Conservation (phyloP, 2,329 filamentous ascomycete genomes). For the Ascocoryne sarcoides region DNA sequence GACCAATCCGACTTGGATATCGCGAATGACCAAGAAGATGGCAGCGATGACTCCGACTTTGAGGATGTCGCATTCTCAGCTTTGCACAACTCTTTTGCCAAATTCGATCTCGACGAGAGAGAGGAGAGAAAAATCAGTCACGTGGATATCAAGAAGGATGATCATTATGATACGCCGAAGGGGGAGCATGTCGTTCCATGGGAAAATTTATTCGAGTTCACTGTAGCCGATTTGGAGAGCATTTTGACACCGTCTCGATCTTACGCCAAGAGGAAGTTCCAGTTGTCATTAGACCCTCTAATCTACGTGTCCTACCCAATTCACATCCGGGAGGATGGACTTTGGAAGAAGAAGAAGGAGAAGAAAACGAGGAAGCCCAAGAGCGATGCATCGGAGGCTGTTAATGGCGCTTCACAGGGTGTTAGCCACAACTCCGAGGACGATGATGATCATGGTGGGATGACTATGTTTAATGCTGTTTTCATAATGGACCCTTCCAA, state of each 20-base stretch:
- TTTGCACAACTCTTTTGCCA: slow-evolving; percentile 26
- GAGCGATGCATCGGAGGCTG: slow-evolving; percentile 19
- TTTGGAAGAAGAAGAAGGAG: slow-evolving; percentile 56
- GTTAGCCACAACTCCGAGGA: slow-evolving; percentile 15
- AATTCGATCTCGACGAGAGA: slow-evolving; percentile 13
- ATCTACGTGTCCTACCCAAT: slow-evolving; percentile 77
- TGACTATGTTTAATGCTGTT: slow-evolving; percentile 98
- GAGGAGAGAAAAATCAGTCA: slow-evolving; percentile 16
- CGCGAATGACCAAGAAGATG: slow-evolving; percentile 25
- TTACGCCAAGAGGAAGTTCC: slow-evolving; percentile 75
- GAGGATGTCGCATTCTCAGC: slow-evolving; percentile 40
- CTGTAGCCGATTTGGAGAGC: slow-evolving; percentile 69
- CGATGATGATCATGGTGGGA: slow-evolving; percentile 31
- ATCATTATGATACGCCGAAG: slow-evolving; percentile 44
- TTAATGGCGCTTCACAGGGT: slow-evolving; percentile 8
- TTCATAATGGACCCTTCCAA: slow-evolving; percentile 79
- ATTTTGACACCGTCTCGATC: slow-evolving; percentile 67
- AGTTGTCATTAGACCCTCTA: slow-evolving; percentile 71
- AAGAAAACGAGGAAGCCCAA: slow-evolving; percentile 30
- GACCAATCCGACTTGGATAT: slow-evolving; percentile 10
- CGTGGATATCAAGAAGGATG: slow-evolving; percentile 18
- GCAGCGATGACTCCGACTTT: slow-evolving; percentile 34
- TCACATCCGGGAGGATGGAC: slow-evolving; percentile 69
- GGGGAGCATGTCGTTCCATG: slow-evolving; percentile 54
- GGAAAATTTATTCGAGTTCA: slow-evolving; percentile 67